Evolutionary conservation across 345 rosid species (phyloP), one percentile per base, ranked within the genome.

Genomic region (Gossypium anomalum): DNA sequence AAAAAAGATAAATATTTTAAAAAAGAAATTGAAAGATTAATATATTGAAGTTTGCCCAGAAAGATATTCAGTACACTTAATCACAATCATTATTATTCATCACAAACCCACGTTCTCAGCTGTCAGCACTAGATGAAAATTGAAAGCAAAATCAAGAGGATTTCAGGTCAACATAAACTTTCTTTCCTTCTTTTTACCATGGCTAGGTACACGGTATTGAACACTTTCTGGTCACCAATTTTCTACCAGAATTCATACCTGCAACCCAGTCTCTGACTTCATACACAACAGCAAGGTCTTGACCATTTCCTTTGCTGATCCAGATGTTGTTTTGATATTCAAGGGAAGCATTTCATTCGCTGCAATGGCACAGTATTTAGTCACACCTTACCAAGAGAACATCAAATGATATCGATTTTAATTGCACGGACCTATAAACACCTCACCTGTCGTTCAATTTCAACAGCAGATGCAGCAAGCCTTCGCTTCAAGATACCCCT

Each of bases 321-420:
- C 77, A 65, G 58, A 16, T 51, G 76, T 69, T 75, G 70, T 43
- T 61, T 73, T 49, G 20, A 23, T 61, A 34, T 78, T 91, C 87
- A 95, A 14, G 98, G 94, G 85, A 95, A 92, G 92, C 97, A 92
- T 67, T 89, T 95, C 96, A 95, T 91, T 85, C 96, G 85, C 99
- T 92, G 91, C 85, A 83, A 78, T 68, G 82, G 71, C 47, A 84
- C 74, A 71, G 65, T 79, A 51, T 52, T 34, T 22, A 78, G 64
- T 47, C 41, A 51, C 52, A 55, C 48, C 51, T 58, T 23, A 20
- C 43, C 10, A 23, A 34, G 61, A 44, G 57, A 8, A 48, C 16
- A 49, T 20, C 67, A 75, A 67, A 17, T 63, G 62, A 64, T 47
- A 80, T n/a, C 38, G 27, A 16, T 75, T 71, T 78, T 75, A 79